phyloP scores from a whole-genome alignment of 768 basidiomycete species.

The Sporobolomyces phaffii region DNA sequence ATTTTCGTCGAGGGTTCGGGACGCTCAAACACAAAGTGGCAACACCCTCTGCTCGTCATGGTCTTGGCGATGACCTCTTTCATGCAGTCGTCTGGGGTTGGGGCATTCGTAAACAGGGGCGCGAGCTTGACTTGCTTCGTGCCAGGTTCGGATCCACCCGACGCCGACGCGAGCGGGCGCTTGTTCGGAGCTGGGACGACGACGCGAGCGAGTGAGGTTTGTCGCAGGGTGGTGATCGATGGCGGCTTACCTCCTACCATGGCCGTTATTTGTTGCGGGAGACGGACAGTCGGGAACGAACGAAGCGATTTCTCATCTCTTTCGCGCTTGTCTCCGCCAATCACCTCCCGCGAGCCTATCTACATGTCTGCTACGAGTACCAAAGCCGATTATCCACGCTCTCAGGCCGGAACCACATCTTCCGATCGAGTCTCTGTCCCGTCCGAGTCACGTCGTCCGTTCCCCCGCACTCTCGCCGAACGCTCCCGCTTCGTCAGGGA shows the following conservation, averaged over 20 bases:
- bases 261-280: neutral
- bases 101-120: neutral
- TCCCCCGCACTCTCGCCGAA: neutral
- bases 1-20: slow-evolving; percentile 15
- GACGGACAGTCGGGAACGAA: neutral
- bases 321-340: no score
- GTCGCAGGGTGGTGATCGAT: no score
- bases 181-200: neutral
- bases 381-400: neutral
- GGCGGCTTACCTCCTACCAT: neutral
- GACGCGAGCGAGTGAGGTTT: neutral
- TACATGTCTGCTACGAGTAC: neutral
- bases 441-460: neutral
- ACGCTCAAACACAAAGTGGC: slow-evolving; percentile 18
- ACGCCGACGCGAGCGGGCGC: neutral
- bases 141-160: neutral
- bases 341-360: neutral
- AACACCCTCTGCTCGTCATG: neutral
- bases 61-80: neutral
- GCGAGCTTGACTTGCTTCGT: neutral
- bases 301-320: neutral
- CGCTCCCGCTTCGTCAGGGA: neutral
- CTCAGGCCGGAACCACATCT: no score
- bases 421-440: neutral
- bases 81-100: neutral